Base-by-base conservation (phyloP, 177 flowering plant species). In the Vitis hybrid region DNA sequence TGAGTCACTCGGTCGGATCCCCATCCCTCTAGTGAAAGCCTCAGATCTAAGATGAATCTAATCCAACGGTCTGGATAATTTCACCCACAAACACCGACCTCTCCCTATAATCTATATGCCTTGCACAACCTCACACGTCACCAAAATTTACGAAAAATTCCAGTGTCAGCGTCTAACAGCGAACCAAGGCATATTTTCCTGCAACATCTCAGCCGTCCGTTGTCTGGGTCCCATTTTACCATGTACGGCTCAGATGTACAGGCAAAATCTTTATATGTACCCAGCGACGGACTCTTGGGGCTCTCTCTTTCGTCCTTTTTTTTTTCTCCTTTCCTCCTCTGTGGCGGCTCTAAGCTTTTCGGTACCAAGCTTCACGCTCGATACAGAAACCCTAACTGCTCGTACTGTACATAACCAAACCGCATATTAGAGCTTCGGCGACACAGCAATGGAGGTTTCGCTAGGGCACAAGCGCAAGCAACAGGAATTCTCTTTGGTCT, bases 401-500 rank as follows among this genome's bases (percentile, higher is more conserved):
- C 56, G 6, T n/a, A 11, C 56, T 13, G 17, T 54, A 54, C 15
- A 13, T n/a, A 13, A 14, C 4, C 56, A 13, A 4, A 54, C 15
- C n/a, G n/a, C 17, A 14, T 12, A 4, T 52, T 55, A 51, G 62
- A 64, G 40, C 17, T 14, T 14, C 54, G 19, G 57, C 69, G 12
- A 35, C 64, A n/a, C 74, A 59, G 55, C 24, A 65, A 84, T 83
- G 90, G 91, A 84, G 75, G 84, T 19, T 60, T 69, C 80, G 32
- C 14, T 68, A 58, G 80, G 62, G 75, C 76, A 77, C 57, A 80
- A 84, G 62, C 75, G 27, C 69, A 66, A 67, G 55, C 82, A 75
- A 13, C 76, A 67, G 2, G 92, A 84, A 81, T 88, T 93, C 78
- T 35, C 70, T 24, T 70, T 90, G 52, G 78, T 66, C 50, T 88